These are phyloP conservation scores for Ganoderma sinense DNA, from an alignment of 1,284 basidiomycete species.

Conservation along the genomic window DNA sequence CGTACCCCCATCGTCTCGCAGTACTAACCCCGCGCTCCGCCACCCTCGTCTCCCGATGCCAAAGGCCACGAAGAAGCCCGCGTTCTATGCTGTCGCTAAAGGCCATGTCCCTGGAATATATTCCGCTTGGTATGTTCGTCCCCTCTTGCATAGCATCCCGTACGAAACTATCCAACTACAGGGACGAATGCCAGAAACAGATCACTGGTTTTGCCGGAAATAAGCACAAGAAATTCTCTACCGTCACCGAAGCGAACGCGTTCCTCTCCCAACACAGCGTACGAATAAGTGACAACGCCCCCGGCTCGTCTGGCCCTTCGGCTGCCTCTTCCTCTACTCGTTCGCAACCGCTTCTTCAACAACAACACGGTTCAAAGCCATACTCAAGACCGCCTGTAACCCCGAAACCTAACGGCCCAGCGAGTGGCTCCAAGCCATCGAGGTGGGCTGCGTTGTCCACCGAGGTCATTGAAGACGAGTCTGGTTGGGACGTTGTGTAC, in stretches of 20 bases:
- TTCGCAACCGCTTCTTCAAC: not conserved
- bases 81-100: slow-evolving; percentile 40
- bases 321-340: not conserved
- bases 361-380: slow-evolving; percentile 9
- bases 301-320: not conserved
- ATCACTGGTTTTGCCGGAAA: slow-evolving; percentile 64
- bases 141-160: not conserved
- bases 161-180: slow-evolving; percentile 30
- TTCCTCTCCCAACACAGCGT: slow-evolving; percentile 32
- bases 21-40: not conserved
- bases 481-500: slow-evolving; percentile 66
- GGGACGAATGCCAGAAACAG: slow-evolving; percentile 68
- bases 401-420: not conserved
- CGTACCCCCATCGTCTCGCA: not conserved
- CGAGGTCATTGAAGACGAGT: slow-evolving; percentile 30
- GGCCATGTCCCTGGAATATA: slow-evolving; percentile 38
- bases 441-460: slow-evolving; percentile 21
- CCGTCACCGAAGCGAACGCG: slow-evolving; percentile 55
- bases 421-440: slow-evolving; percentile 11
- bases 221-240: slow-evolving; percentile 70
- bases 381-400: slow-evolving; percentile 10
- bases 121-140: slow-evolving; percentile 33
- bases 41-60: slow-evolving; percentile 18
- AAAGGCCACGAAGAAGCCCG: slow-evolving; percentile 30
- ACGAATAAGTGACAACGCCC: not conserved